Base-by-base conservation (phyloP, 2,329 filamentous ascomycete genomes). In the Chaetomiaceae sp. region DNA sequence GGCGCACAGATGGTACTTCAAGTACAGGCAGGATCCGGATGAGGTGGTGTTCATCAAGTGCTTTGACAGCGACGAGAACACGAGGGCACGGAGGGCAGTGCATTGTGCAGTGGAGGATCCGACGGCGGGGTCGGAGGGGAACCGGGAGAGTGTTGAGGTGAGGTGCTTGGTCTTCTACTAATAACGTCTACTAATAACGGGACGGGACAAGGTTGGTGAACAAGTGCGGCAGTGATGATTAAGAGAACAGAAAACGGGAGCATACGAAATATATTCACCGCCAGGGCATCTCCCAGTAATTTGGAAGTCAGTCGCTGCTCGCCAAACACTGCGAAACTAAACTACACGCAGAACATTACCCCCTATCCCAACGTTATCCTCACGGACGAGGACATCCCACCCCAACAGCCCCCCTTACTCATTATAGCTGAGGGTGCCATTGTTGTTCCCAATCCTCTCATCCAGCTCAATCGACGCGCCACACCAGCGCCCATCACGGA, bases 41-140 rank as follows among this genome's bases (percentile, higher is more conserved):
- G 71, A 83, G 66, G 73, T 77, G 5, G 67, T 79, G 4, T 58
- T 83, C 40, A 78, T 83, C 63, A 83, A 83, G 63, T 81, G 77
- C 58, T 83, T 77, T 59, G 81, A 83, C 62, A 77, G 50, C n/a
- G 25, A 71, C 77, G 53, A 83, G 21, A n/a, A 20, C 19, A 12
- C 30, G 21, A 78, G 0, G 70, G 55, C 56, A 4, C 42, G 59
- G 13, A 51, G 57, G 19, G 52, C 47, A 27, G 56, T 55, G 21
- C 59, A 60, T 35, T 58, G 48, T 16, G 59, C 58, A 0, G 58
- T 60, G 9, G 53, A 50, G 25, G 44, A 57, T n/a, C 19, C 42
- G 1, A 46, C 39, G 5, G n/a, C 49, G 12, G 44, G 38, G 6
- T 77, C 75, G 10, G 79, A 76, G 16, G 73, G 74, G 44, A 73